A percentile compares a stretch with the other conserved stretches of the same genome.
Conservation (phyloP, 2,329 filamentous ascomycete species). For the Rhynchosporium graminicola region DNA sequence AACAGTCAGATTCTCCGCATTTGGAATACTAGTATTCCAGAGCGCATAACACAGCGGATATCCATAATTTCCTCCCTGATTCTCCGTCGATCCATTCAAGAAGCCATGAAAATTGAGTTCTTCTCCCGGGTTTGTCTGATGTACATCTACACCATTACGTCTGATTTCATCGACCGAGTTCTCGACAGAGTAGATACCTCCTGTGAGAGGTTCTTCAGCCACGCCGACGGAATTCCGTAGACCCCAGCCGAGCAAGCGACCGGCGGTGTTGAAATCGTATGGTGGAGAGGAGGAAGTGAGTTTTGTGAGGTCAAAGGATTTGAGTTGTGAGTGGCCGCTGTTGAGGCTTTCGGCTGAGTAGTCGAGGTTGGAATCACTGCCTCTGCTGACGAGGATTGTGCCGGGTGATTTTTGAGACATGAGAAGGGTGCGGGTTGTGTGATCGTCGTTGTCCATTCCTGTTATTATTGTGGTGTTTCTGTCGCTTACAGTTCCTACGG, state of each 20-base stretch:
- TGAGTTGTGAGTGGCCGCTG: conserved; percentile 67
- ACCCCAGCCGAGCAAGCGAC: conserved; percentile 63
- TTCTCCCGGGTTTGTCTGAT: conserved; percentile 70
- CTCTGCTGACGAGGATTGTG: conserved; percentile 65
- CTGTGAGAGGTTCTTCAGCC: conserved; percentile 58
- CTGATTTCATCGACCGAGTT: conserved; percentile 68
- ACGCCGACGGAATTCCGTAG: conserved; percentile 72
- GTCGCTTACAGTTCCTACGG: conserved; percentile 47
- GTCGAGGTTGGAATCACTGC: conserved; percentile 66
- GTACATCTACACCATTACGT: conserved; percentile 60
- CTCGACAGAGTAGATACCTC: conserved; percentile 63
- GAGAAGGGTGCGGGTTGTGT: conserved; percentile 67
- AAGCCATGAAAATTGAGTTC: conserved; percentile 73
- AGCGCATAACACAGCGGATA: conserved; percentile 70
- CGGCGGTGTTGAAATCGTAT: conserved; percentile 52
- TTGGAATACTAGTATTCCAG: conserved; percentile 57
- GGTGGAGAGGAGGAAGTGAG: conserved; percentile 36
- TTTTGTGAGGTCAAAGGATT: conserved; percentile 54
- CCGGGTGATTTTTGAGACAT: conserved; percentile 56
- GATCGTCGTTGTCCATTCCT: conserved; percentile 63
- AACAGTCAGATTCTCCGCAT: conserved; percentile 44
- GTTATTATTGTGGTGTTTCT: conserved; percentile 55
- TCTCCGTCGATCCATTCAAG: conserved; percentile 42
- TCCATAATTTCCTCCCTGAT: conserved; percentile 60
- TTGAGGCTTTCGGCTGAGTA: conserved; percentile 49